Evolutionary conservation across 352 stramenopile species (phyloP).

Genomic region (Phytopythium montanum): DNA sequence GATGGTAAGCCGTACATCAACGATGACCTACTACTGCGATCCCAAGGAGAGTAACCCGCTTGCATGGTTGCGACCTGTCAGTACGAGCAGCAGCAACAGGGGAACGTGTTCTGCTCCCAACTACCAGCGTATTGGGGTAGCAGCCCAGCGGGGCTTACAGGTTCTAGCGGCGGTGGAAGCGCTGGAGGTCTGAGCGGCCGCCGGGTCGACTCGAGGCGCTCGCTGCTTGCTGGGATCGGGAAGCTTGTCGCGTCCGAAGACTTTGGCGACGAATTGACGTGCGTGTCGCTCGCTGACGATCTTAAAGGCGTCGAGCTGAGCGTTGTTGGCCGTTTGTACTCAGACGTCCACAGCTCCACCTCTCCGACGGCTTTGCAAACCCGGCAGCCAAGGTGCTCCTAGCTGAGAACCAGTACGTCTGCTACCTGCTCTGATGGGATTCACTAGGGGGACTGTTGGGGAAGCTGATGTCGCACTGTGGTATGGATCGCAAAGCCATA

Average conservation of each 20-base stretch:
- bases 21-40: neutral
- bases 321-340: neutral
- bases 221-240: constrained; percentile 70
- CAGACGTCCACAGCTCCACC: constrained; percentile 43
- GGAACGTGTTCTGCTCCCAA: constrained; percentile 8
- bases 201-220: constrained; percentile 47
- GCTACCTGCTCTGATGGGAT: neutral
- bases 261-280: constrained; percentile 32
- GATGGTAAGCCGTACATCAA: constrained; percentile 24
- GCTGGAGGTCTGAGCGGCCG: constrained; percentile 32
- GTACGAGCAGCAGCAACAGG: constrained; percentile 11
- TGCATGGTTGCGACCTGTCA: constrained; percentile 10
- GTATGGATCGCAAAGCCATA: constrained; percentile 20
- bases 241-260: constrained; percentile 66
- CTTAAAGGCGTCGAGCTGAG: neutral
- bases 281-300: constrained; percentile 10
- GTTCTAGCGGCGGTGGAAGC: constrained; percentile 20
- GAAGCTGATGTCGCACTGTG: neutral
- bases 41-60: neutral
- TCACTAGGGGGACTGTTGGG: neutral
- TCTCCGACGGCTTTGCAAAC: constrained; percentile 51
- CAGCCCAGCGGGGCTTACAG: neutral
- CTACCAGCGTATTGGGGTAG: constrained; percentile 7
- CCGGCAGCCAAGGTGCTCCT: constrained; percentile 54
- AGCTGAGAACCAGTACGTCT: constrained; percentile 66